Evolutionary conservation across 1,284 basidiomycete species (phyloP).

Genomic region (Butyriboletus appendiculatus): DNA sequence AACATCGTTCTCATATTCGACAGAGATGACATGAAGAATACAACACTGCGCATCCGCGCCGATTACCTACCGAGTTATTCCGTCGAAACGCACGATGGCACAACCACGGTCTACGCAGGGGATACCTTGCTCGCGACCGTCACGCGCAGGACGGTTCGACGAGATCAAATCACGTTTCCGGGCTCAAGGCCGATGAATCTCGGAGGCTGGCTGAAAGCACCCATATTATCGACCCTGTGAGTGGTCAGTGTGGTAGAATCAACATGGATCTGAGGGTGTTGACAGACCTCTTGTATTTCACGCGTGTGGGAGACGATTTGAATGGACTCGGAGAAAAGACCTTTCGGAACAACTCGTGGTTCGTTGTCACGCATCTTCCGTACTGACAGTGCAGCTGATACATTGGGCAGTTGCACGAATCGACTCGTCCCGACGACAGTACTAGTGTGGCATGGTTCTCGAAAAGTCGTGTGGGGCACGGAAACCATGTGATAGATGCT

Average conservation of each 20-base stretch:
- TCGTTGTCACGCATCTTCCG: background rate
- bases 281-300: conserved; percentile 18
- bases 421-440: background rate
- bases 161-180: conserved; percentile 20
- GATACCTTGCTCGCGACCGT: conserved; percentile 19
- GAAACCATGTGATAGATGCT: background rate
- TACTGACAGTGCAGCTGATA: background rate
- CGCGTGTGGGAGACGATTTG: conserved; percentile 10
- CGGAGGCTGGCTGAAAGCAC: conserved; percentile 18
- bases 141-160: conserved; percentile 14
- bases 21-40: conserved; percentile 16
- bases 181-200: conserved; percentile 9
- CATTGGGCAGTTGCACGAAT: conserved; percentile 14
- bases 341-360: conserved; percentile 16
- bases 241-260: background rate
- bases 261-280: background rate
- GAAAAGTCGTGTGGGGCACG: background rate
- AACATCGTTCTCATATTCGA: conserved; percentile 13
- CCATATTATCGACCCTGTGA: conserved; percentile 14
- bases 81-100: conserved; percentile 10
- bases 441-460: conserved; percentile 23
- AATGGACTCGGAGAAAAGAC: conserved; percentile 18
- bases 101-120: conserved; percentile 10
- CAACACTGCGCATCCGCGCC: conserved; percentile 4
- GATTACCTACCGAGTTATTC: conserved; percentile 9